A percentile compares a stretch with the other conserved stretches of the same genome.
Evolutionary conservation across 2,329 filamentous ascomycete species (phyloP).

Genomic region (Colletotrichum musae): DNA sequence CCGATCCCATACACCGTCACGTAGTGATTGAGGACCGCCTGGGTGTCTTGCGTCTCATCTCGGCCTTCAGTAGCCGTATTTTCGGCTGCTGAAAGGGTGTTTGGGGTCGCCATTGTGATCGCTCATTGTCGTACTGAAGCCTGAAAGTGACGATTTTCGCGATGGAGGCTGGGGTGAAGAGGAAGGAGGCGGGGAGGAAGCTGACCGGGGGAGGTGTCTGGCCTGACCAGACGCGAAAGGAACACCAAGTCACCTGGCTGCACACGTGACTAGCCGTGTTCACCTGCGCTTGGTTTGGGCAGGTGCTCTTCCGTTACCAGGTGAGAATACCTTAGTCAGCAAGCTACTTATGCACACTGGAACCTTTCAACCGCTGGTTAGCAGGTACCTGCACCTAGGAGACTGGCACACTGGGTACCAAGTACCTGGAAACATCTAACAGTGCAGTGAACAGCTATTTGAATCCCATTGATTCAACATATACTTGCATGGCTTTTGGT

Average conservation of each 20-base stretch:
- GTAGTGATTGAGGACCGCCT: slow-evolving; percentile 56
- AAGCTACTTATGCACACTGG: too few relatives aligned
- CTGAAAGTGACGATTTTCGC: background rate
- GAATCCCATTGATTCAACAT: too few relatives aligned
- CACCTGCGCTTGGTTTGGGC: too few relatives aligned
- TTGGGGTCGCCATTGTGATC: slow-evolving; percentile 48
- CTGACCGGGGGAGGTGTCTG: background rate
- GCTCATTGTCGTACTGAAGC: slow-evolving; percentile 9
- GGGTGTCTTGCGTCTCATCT: slow-evolving; percentile 61
- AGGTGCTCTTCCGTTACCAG: too few relatives aligned
- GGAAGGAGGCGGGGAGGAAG: background rate
- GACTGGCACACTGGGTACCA: too few relatives aligned
- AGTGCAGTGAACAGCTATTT: too few relatives aligned
- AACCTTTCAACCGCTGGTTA: too few relatives aligned
- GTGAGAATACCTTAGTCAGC: too few relatives aligned
- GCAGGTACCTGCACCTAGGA: too few relatives aligned
- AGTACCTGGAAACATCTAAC: too few relatives aligned
- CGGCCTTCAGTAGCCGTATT: slow-evolving; percentile 47
- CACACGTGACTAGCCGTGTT: too few relatives aligned
- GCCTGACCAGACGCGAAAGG: background rate
- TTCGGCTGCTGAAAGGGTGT: slow-evolving; percentile 48
- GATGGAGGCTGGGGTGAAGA: slow-evolving; percentile 1
- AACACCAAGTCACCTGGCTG: slow-evolving; percentile 13
- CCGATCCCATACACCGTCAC: slow-evolving; percentile 56
- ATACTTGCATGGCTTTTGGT: too few relatives aligned